phyloP scores from a whole-genome alignment of 805 yeast species.

The Hanseniaspora jakobsenii region DNA sequence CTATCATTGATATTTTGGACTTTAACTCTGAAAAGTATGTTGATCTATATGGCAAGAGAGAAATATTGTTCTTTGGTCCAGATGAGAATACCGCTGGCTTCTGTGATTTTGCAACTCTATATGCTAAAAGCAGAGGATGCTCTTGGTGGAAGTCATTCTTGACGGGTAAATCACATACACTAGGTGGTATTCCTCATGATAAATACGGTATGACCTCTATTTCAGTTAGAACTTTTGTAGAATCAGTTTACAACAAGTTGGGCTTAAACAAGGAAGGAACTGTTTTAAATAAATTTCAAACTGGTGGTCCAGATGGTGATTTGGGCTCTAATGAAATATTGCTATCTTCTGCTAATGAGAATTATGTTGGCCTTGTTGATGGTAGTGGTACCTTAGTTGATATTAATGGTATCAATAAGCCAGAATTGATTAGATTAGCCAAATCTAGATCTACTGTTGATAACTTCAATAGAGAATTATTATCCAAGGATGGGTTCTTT shows the following conservation, averaged over 20 bases:
- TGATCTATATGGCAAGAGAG: constrained; percentile 71
- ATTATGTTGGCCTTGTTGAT: constrained; percentile 79
- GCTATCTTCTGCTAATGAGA: constrained; percentile 62
- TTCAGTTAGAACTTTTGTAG: constrained; percentile 84
- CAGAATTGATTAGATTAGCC: constrained; percentile 70
- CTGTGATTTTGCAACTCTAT: constrained; percentile 95
- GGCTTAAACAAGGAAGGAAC: constrained; percentile 43
- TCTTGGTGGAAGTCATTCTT: constrained; percentile 98
- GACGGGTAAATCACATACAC: constrained; percentile 82
- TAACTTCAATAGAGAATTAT: constrained; percentile 50
- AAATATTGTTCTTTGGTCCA: constrained; percentile 95
- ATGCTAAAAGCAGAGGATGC: constrained; percentile 84
- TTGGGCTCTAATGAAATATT: constrained; percentile 90
- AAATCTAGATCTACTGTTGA: constrained; percentile 61
- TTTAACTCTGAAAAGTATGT: constrained; percentile 64
- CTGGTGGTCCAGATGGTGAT: constrained; percentile 99
- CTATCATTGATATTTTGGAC: constrained; percentile 77
- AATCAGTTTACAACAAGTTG: constrained; percentile 72
- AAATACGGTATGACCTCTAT: constrained; percentile 95
- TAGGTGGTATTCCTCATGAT: constrained; percentile 98
- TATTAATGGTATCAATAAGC: constrained; percentile 75
- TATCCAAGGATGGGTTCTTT: constrained; percentile 65
- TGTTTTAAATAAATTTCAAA: constrained; percentile 81
- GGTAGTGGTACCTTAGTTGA: constrained; percentile 94
- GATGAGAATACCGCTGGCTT: constrained; percentile 95